Conservation (phyloP, 106 monocot species). For the Acanthochlamys bracteata region DNA sequence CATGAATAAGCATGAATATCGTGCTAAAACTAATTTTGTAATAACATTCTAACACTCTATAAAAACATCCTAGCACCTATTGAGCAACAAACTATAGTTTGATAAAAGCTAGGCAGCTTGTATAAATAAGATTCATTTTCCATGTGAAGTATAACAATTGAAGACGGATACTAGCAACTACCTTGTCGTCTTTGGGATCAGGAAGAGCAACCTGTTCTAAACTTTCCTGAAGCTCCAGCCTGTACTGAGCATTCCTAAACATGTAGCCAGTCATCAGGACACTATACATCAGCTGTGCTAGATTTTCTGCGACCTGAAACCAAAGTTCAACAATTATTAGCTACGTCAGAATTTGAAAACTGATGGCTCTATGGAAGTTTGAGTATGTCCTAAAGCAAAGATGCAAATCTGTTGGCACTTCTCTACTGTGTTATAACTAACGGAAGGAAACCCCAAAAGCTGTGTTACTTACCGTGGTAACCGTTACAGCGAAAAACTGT, state of each 20-base stretch:
- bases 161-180: conserved; percentile 3
- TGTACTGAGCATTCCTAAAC: conserved; percentile 94
- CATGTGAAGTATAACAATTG: too few species aligned
- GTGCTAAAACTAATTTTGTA: too few species aligned
- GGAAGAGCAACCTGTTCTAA: conserved; percentile 83
- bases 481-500: conserved; percentile 90
- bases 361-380: neutral
- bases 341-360: neutral
- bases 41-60: too few species aligned
- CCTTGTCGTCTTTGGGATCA: conserved; percentile 51
- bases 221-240: conserved; percentile 84
- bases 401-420: too few species aligned
- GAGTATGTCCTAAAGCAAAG: too few species aligned
- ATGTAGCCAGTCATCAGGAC: conserved; percentile 99
- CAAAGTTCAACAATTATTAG: neutral
- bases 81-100: too few species aligned
- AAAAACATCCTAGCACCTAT: too few species aligned
- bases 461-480: conserved; percentile 55
- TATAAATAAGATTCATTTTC: too few species aligned
- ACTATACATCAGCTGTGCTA: conserved; percentile 98
- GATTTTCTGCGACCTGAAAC: conserved; percentile 90
- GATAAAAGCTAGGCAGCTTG: too few species aligned
- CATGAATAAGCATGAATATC: too few species aligned
- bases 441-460: too few species aligned
- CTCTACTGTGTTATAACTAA: too few species aligned